A percentile compares a stretch with the other conserved stretches of the same genome.
Conservation (phyloP, 805 yeast genomes). For the Metschnikowia continentalis region DNA sequence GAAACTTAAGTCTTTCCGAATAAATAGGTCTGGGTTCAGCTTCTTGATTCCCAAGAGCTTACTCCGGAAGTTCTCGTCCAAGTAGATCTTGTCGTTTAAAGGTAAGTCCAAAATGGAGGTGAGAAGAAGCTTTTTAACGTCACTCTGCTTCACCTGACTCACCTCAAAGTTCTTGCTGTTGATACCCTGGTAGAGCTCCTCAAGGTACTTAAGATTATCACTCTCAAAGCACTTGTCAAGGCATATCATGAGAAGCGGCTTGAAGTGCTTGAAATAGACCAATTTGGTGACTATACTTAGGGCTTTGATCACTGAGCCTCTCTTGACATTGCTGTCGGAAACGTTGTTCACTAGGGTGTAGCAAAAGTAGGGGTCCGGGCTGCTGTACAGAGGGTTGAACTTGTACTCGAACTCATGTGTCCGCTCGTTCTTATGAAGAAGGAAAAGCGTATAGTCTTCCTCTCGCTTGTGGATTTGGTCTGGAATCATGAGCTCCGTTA, state of each 20-base stretch:
- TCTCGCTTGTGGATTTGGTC: slow-evolving; percentile 53
- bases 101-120: slow-evolving; percentile 43
- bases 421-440: slow-evolving; percentile 43
- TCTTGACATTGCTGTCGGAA: slow-evolving; percentile 38
- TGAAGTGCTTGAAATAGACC: slow-evolving; percentile 51
- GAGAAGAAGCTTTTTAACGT: slow-evolving; percentile 34
- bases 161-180: slow-evolving; percentile 29
- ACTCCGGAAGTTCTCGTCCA: slow-evolving; percentile 36
- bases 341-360: slow-evolving; percentile 52
- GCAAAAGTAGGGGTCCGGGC: slow-evolving; percentile 45
- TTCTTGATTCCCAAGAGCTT: slow-evolving; percentile 28
- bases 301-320: slow-evolving; percentile 61
- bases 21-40: slow-evolving; percentile 32
- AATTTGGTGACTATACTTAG: slow-evolving; percentile 55
- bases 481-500: slow-evolving; percentile 60
- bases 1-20: slow-evolving; percentile 41
- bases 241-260: slow-evolving; percentile 53
- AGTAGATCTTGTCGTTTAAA: slow-evolving; percentile 37
- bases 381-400: slow-evolving; percentile 29
- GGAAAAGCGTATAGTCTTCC: slow-evolving; percentile 57
- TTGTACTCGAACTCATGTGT: slow-evolving; percentile 39
- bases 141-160: slow-evolving; percentile 21
- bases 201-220: slow-evolving; percentile 19
- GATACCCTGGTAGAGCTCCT: slow-evolving; percentile 29
- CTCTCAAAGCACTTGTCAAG: slow-evolving; percentile 43